Base-by-base conservation (phyloP, 306 rosid species). In the Rosa lucieae region DNA sequence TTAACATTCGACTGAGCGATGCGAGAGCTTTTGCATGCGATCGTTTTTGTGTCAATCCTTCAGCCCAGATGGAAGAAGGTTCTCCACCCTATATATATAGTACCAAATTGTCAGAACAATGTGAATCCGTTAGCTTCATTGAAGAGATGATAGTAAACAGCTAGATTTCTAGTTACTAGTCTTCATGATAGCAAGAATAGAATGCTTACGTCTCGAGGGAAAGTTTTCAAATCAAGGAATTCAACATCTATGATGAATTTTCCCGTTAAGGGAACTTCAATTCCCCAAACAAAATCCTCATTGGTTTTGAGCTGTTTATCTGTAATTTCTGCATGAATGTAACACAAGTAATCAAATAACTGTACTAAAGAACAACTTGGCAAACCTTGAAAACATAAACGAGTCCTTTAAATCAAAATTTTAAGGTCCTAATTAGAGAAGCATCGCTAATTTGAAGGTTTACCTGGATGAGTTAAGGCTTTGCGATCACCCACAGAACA, bases 171-270 rank as follows among this genome's bases (percentile, higher is more conserved):
- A 77, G 35, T 39, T 43, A 39, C 51, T 40, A 32, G 74, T 15
- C 26, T 44, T 61, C 40, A 42, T 39, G 61, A 42, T 1, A 77
- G 74, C 6, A n/a, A 77, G 9, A 39, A 46, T 51, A 29, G 70
- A 39, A 32, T 29, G 73, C 88, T 78, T 83, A 96, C 99, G 82
- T 82, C 74, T 58, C 89, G 88, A 35, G 98, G 83, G 37, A 90
- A 71, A 70, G 78, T 87, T 90, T 96, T 96, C 90, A 96, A 86
- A 84, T 96, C 99, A 63, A 93, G 93, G 86, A 96, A 96, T 83
- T 96, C 98, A 51, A 96, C 89, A 73, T 96, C 99, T 40, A 96
- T 93, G 51, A 96, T 91, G 94, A 91, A 91, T 80, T 96, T 96
- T 51, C 99, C 99, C 3, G 98, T 89, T 59, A 96, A 81, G 43